Evolutionary conservation across 495 filamentous ascomycete genomes (phyloP).

Genomic region (Bathelium albidoporum): DNA sequence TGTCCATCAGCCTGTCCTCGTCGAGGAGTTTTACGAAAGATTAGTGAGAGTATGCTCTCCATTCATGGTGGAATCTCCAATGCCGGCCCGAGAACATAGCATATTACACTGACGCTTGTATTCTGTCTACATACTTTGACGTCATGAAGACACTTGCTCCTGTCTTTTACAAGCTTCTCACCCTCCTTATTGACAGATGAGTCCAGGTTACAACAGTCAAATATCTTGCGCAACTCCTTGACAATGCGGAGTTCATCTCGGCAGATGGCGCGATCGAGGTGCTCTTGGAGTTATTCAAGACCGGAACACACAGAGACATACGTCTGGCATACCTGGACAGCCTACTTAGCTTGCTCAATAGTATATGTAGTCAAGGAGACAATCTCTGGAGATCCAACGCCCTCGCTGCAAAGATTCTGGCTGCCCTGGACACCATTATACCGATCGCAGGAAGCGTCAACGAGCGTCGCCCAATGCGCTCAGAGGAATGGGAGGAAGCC

Average conservation of each 20-base stretch:
- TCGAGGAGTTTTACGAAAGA: no score
- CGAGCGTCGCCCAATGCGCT: conserved; percentile 20
- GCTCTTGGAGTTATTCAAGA: conserved; percentile 23
- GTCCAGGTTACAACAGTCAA: conserved; percentile 36
- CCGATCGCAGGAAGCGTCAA: conserved; percentile 29
- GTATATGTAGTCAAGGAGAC: not conserved
- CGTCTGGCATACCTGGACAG: conserved; percentile 26
- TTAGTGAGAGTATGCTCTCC: no score
- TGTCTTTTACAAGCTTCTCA: no score
- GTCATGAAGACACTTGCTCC: no score
- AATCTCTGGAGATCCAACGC: not conserved
- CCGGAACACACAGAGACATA: conserved; percentile 29
- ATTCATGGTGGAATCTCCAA: no score
- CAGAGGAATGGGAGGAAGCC: not conserved
- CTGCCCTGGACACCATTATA: conserved; percentile 22
- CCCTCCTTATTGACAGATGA: no score
- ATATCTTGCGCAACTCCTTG: conserved; percentile 31
- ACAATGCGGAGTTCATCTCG: conserved; percentile 27
- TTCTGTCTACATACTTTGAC: no score
- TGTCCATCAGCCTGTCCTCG: no score
- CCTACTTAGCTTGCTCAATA: conserved; percentile 24
- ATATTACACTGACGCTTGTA: no score
- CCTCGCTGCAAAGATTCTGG: conserved; percentile 18
- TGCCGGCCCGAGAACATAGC: no score
- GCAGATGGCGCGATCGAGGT: conserved; percentile 20